Evolutionary conservation across 768 basidiomycete species (phyloP).

Genomic region (Calocybe gangraenosa): DNA sequence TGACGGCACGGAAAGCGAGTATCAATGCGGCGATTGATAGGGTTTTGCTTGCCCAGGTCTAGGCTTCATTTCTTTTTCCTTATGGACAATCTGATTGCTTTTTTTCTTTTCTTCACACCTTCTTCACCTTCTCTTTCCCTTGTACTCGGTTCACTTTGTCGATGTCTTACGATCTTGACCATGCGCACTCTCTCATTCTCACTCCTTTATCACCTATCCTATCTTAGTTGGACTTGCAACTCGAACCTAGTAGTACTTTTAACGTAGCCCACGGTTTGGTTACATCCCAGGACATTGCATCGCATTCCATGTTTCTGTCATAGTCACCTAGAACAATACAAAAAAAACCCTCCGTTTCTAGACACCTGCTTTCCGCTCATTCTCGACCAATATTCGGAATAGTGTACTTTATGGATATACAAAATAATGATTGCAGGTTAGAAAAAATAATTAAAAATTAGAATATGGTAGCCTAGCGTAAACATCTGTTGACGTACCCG

Average conservation of each 20-base stretch:
- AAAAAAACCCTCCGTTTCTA: too few relatives aligned
- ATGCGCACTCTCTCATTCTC: slow-evolving; percentile 2
- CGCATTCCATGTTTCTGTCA: background rate
- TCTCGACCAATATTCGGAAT: too few relatives aligned
- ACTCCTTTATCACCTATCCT: background rate
- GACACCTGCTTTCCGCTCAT: too few relatives aligned
- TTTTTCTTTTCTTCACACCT: background rate
- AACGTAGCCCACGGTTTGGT: slow-evolving; percentile 10
- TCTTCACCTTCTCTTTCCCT: slow-evolving; percentile 5
- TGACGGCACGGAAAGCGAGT: slow-evolving; percentile 62
- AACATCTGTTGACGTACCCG: slow-evolving; percentile 33
- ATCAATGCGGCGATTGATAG: slow-evolving; percentile 82
- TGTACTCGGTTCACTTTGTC: background rate
- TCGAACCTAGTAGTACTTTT: background rate
- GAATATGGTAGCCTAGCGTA: too few relatives aligned
- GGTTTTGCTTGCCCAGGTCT: slow-evolving; percentile 51
- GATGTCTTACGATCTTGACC: background rate
- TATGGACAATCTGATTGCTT: too few relatives aligned
- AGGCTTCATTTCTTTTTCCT: background rate
- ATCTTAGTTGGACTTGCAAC: background rate
- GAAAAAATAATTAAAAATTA: too few relatives aligned
- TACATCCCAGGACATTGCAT: slow-evolving; percentile 17
- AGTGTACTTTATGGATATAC: too few relatives aligned
- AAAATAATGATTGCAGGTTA: too few relatives aligned
- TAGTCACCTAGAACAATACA: too few relatives aligned